Conservation (phyloP, 2,329 filamentous ascomycete genomes). For the Botrytis aclada region DNA sequence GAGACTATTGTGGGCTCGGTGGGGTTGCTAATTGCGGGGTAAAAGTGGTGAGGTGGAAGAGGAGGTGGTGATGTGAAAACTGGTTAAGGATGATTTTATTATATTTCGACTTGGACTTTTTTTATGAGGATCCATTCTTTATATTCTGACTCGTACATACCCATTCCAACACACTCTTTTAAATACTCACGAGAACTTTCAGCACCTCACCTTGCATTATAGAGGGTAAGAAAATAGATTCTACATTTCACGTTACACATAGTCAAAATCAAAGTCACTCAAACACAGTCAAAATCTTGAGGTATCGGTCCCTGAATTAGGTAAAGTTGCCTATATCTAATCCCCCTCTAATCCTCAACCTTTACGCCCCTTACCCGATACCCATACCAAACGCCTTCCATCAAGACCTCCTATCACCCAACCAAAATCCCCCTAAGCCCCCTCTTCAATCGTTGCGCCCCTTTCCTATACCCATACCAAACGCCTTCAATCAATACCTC, state of each 20-base stretch:
- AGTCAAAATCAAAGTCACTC: background rate
- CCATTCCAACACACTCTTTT: background rate
- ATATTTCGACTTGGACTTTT: fast-evolving
- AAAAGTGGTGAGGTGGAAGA: background rate
- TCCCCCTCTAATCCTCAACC: background rate
- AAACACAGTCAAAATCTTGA: background rate
- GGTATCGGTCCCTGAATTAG: background rate
- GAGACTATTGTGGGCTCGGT: background rate
- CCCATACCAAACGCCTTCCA: background rate
- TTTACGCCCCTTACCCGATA: background rate
- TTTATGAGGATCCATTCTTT: background rate
- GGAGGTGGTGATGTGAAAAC: background rate
- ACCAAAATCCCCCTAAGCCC: background rate
- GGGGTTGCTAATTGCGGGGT: background rate
- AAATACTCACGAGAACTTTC: background rate
- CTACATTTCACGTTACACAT: background rate
- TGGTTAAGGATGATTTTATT: background rate
- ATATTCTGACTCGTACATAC: background rate
- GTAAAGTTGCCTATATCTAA: background rate
- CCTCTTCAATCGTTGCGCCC: too few relatives aligned
- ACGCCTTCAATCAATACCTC: background rate
- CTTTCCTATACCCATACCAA: background rate
- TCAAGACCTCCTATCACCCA: too few relatives aligned
- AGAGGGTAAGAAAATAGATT: background rate
- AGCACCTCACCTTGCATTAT: background rate